Conservation (phyloP, 2,329 filamentous ascomycete genomes). For the Pseudogymnoascus sp. region DNA sequence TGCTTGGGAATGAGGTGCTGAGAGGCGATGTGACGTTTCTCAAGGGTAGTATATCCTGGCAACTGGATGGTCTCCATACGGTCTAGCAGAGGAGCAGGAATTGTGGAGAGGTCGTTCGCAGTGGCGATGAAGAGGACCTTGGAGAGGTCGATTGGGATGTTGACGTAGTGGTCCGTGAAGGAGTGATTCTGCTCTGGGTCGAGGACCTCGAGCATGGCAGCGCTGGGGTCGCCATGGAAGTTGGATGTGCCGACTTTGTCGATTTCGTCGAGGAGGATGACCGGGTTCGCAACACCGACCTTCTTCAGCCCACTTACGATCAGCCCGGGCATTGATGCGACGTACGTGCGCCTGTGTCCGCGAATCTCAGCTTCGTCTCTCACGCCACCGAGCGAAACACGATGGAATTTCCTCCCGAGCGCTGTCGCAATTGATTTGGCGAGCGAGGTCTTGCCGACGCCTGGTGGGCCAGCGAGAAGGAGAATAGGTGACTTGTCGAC, state of each 20-base stretch:
- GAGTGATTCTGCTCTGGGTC: constrained; percentile 95
- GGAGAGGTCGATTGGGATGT: constrained; percentile 89
- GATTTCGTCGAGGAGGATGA: constrained; percentile 93
- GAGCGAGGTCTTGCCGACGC: constrained; percentile 91
- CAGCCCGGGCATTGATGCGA: constrained; percentile 96
- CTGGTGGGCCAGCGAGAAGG: constrained; percentile 84
- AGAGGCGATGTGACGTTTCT: constrained; percentile 91
- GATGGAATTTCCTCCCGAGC: constrained; percentile 89
- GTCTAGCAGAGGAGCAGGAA: constrained; percentile 86
- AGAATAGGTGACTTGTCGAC: constrained; percentile 94
- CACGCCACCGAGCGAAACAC: constrained; percentile 92
- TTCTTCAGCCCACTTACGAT: constrained; percentile 92
- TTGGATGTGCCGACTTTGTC: constrained; percentile 91
- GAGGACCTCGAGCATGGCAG: constrained; percentile 94
- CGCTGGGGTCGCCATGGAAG: constrained; percentile 90
- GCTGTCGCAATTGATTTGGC: constrained; percentile 89
- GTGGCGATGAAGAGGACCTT: constrained; percentile 97
- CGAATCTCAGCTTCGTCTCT: constrained; percentile 95
- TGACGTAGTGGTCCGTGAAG: constrained; percentile 94
- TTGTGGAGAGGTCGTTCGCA: constrained; percentile 89
- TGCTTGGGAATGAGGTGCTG: constrained; percentile 96
- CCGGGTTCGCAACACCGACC: constrained; percentile 89
- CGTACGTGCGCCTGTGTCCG: constrained; percentile 89
- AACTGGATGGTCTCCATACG: constrained; percentile 95
- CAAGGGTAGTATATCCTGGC: constrained; percentile 90